phyloP scores from a whole-genome alignment of 2,329 filamentous ascomycete genomes.

The Trichoderma citrinoviride region DNA sequence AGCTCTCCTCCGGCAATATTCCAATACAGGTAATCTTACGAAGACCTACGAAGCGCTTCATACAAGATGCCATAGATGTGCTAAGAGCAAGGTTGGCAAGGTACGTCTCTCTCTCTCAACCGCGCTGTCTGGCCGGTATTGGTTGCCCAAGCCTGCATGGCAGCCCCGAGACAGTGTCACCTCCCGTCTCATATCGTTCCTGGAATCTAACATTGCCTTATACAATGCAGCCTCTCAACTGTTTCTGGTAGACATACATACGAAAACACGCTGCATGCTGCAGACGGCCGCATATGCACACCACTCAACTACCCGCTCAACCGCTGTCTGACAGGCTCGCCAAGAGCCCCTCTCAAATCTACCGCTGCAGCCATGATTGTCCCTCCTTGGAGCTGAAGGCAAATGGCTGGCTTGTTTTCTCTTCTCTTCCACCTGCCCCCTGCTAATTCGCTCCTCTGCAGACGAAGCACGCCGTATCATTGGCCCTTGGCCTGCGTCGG shows the following conservation, averaged over 20 bases:
- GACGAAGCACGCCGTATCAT: neutral
- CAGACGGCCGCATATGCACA: conserved; percentile 2
- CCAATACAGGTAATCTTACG: too few relatives aligned
- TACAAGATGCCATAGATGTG: neutral
- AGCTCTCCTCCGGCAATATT: too few relatives aligned
- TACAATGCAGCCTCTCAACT: neutral
- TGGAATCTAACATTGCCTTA: neutral
- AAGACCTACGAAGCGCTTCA: too few relatives aligned
- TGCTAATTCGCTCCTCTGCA: neutral
- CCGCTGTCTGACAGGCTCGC: neutral
- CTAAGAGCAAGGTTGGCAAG: neutral
- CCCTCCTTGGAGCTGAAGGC: conserved; percentile 5
- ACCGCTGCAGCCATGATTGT: neutral
- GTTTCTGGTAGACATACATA: neutral
- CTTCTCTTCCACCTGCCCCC: neutral
- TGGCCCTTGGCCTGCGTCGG: conserved; percentile 9
- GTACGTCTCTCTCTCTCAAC: too few relatives aligned
- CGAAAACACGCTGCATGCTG: neutral
- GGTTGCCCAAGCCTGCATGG: neutral
- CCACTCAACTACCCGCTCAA: neutral
- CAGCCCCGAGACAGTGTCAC: neutral
- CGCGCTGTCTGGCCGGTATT: neutral
- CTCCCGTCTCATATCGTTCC: neutral
- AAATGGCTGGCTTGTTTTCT: conserved; percentile 7
- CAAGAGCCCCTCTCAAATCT: conserved; percentile 3